Evolutionary conservation across 2,329 filamentous ascomycete genomes (phyloP).

Genomic region (Monosporascus sp.): DNA sequence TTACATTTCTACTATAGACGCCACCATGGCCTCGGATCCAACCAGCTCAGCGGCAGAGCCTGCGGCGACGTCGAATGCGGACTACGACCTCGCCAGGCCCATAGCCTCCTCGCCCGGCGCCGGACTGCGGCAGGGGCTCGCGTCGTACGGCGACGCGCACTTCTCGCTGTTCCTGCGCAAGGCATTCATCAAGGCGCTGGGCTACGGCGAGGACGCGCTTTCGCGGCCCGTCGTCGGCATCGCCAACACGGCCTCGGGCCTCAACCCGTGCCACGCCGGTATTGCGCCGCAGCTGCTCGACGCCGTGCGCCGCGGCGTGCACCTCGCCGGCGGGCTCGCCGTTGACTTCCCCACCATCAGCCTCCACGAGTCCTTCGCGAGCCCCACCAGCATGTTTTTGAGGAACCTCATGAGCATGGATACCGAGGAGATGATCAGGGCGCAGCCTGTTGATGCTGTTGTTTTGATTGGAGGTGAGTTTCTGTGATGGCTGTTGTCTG

Average conservation of each 20-base stretch:
- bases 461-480: constrained; percentile 59
- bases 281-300: constrained; percentile 62
- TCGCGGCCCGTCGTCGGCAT: constrained; percentile 68
- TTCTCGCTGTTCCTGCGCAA: constrained; percentile 72
- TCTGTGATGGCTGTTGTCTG: too few relatives aligned
- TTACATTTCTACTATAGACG: too few relatives aligned
- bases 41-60: not conserved
- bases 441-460: constrained; percentile 64
- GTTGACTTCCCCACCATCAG: constrained; percentile 72
- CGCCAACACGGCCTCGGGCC: constrained; percentile 66
- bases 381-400: constrained; percentile 70
- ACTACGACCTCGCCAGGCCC: constrained; percentile 55
- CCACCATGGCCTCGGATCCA: not conserved
- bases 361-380: constrained; percentile 62
- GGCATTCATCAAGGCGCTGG: constrained; percentile 71
- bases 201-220: constrained; percentile 67
- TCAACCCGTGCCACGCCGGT: constrained; percentile 72
- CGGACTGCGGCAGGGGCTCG: constrained; percentile 54
- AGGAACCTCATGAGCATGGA: constrained; percentile 75
- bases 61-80: constrained; percentile 25
- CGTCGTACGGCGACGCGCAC: constrained; percentile 67
- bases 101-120: constrained; percentile 42
- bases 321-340: constrained; percentile 60
- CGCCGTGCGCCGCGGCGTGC: constrained; percentile 62
- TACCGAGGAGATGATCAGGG: constrained; percentile 71